Percentiles rank a stretch among this genome's conserved stretches.
These are phyloP conservation scores for Fistulinella prunicolor DNA, from an alignment of 768 basidiomycete genomes.

Conservation along the genomic window DNA sequence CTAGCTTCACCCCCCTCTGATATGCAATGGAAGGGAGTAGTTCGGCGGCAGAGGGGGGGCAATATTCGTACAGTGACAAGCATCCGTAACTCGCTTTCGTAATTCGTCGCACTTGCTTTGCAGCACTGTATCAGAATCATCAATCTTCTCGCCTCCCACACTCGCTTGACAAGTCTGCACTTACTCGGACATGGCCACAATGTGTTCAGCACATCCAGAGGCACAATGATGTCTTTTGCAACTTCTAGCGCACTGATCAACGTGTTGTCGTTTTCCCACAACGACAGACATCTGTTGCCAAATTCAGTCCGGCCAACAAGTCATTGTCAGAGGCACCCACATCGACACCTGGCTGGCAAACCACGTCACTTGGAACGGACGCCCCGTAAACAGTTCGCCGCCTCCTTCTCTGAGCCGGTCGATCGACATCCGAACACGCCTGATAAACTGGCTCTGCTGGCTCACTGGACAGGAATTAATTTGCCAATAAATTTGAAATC, in stretches of 20 bases:
- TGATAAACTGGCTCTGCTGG: slow-evolving; percentile 66
- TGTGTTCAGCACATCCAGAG: slow-evolving; percentile 63
- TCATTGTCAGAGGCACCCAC: slow-evolving; percentile 35
- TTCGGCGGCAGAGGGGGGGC: slow-evolving; percentile 40
- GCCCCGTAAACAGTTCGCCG: slow-evolving; percentile 57
- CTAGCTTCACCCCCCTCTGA: slow-evolving; percentile 25
- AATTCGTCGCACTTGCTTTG: slow-evolving; percentile 48
- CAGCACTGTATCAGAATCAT: slow-evolving; percentile 35
- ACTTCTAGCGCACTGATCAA: slow-evolving; percentile 60
- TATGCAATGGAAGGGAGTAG: slow-evolving; percentile 36
- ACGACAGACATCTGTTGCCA: slow-evolving; percentile 50
- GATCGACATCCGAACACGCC: slow-evolving; percentile 54
- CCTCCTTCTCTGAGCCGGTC: slow-evolving; percentile 48
- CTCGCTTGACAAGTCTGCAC: slow-evolving; percentile 18
- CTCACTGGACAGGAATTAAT: slow-evolving; percentile 43
- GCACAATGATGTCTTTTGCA: slow-evolving; percentile 59
- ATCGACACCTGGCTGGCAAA: slow-evolving; percentile 64
- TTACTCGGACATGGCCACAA: slow-evolving; percentile 63
- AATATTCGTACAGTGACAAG: slow-evolving; percentile 43
- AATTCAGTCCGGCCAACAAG: neutral
- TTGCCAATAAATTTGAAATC: neutral
- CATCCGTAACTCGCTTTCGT: slow-evolving; percentile 47
- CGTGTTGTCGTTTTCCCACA: slow-evolving; percentile 63
- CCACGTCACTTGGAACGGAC: slow-evolving; percentile 72
- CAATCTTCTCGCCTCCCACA: too few species aligned